Conservation (phyloP, 2,329 filamentous ascomycete genomes). For the Sporothrix humicola region DNA sequence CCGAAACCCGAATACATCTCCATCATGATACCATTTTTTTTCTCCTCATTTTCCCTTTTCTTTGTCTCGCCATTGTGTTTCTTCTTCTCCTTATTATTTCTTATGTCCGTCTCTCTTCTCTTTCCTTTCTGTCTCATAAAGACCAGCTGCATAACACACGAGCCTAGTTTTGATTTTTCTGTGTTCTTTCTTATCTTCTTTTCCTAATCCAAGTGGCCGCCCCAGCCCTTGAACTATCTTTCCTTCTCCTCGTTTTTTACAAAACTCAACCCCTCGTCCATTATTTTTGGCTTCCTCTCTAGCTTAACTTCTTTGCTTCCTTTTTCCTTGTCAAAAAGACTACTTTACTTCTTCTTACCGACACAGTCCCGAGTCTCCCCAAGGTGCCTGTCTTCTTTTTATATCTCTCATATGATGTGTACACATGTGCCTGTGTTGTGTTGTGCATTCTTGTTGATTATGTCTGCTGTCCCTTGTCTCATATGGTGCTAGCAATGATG, state of each 20-base stretch:
- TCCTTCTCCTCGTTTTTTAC: too few species aligned
- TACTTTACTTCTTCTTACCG: neutral
- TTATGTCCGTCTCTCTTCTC: neutral
- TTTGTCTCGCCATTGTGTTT: neutral
- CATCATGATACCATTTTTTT: constrained; percentile 41
- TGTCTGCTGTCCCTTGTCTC: neutral
- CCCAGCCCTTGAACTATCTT: neutral
- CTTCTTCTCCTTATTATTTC: neutral
- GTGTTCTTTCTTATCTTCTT: constrained; percentile 29
- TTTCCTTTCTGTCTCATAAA: constrained; percentile 15
- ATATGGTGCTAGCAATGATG: neutral
- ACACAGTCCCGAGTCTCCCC: neutral
- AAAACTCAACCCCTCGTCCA: too few species aligned
- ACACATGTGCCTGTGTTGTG: neutral
- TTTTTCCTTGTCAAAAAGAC: neutral
- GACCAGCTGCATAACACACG: constrained; percentile 19
- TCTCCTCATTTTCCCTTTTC: constrained; percentile 12
- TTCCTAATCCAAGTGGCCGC: neutral
- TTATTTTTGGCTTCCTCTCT: neutral
- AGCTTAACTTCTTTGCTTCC: neutral
- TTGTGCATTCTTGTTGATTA: neutral
- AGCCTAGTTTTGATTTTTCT: constrained; percentile 18
- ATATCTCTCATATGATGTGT: neutral
- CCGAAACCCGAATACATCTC: constrained; percentile 31
- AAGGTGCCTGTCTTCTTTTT: neutral